These are phyloP conservation scores for Nicotiana benthamiana DNA, from an alignment of 257 asterid genomes.

Conservation along the genomic window DNA sequence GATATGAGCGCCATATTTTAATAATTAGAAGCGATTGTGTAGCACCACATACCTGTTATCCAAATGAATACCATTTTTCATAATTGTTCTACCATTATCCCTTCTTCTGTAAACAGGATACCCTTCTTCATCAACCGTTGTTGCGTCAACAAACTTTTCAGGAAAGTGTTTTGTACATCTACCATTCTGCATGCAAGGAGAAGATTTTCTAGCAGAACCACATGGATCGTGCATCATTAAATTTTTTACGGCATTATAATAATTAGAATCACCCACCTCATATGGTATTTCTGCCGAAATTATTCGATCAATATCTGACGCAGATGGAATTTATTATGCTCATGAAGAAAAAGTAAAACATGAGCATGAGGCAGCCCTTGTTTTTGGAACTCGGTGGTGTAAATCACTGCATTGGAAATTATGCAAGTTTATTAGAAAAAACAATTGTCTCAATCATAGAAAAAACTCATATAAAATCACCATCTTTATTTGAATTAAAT, in stretches of 20 bases:
- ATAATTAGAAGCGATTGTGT: not conserved
- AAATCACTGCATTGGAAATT: not conserved
- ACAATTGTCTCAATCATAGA: too few relatives aligned
- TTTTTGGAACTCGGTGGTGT: not conserved
- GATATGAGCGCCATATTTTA: not conserved
- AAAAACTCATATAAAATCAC: too few relatives aligned
- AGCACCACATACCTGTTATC: not conserved
- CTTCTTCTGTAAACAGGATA: not conserved
- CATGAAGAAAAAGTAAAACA: not conserved
- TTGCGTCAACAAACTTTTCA: not conserved
- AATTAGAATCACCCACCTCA: not conserved
- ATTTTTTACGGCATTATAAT: not conserved
- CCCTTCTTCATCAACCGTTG: not conserved
- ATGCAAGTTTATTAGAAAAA: too few relatives aligned
- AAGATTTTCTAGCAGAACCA: not conserved
- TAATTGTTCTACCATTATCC: not conserved
- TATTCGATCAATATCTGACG: not conserved
- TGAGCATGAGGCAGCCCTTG: not conserved
- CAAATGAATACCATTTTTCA: not conserved
- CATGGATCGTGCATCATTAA: not conserved
- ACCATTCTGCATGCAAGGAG: not conserved
- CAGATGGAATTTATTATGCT: not conserved
- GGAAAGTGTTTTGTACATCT: not conserved
- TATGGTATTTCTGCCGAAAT: not conserved
- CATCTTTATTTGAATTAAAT: too few relatives aligned